Conservation (phyloP, 2,329 filamentous ascomycete genomes). For the Nannizzia gypsea region DNA sequence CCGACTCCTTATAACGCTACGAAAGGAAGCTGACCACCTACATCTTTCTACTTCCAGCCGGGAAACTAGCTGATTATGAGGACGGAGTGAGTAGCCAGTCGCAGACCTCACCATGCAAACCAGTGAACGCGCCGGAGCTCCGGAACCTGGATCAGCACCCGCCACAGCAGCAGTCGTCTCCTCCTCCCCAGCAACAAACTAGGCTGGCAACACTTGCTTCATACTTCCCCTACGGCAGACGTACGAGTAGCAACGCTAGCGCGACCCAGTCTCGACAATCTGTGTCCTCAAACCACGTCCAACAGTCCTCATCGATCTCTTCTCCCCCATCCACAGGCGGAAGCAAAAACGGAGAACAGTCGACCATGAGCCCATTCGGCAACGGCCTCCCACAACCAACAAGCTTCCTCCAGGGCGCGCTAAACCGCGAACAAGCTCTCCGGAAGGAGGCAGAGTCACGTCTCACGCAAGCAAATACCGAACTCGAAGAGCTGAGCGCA, state of each 20-base stretch:
- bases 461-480: conserved; percentile 42
- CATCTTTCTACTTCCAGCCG: conserved; percentile 28
- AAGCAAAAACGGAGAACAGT: conserved; percentile 10
- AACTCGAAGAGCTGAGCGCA: conserved; percentile 51
- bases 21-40: not conserved
- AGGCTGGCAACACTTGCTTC: conserved; percentile 31
- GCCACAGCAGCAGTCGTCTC: conserved; percentile 13
- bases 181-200: conserved; percentile 21
- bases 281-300: conserved; percentile 15
- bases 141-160: conserved; percentile 20
- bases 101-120: conserved; percentile 17
- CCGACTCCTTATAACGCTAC: not conserved
- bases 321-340: conserved; percentile 9
- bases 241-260: conserved; percentile 22
- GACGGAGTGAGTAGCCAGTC: conserved; percentile 44
- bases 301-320: conserved; percentile 13
- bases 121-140: not conserved
- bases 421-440: conserved; percentile 43
- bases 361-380: conserved; percentile 7
- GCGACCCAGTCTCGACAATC: conserved; percentile 16
- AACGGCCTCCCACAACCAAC: conserved; percentile 10
- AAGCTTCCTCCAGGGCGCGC: conserved; percentile 39
- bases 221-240: conserved; percentile 29
- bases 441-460: conserved; percentile 48
- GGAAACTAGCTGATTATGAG: conserved; percentile 52